phyloP scores from a whole-genome alignment of 192 early-diverging fungal species.

The Gonapodya prolifera region DNA sequence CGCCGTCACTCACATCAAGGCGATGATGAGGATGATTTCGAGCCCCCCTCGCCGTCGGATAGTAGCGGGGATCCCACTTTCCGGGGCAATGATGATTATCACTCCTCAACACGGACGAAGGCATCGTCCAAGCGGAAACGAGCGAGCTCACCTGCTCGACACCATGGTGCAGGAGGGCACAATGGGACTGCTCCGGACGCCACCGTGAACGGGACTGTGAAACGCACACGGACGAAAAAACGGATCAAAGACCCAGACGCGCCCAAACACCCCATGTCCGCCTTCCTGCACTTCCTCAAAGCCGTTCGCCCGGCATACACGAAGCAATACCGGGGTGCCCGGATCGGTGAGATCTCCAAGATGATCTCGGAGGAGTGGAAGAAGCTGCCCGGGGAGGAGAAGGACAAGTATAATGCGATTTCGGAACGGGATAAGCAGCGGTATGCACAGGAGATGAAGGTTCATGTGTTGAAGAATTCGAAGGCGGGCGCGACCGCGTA shows the following conservation, averaged over 20 bases:
- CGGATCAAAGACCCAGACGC: constrained; percentile 55
- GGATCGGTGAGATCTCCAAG: constrained; percentile 62
- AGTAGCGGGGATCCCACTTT: too few relatives aligned
- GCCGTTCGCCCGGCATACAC: constrained; percentile 51
- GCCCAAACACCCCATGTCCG: constrained; percentile 79
- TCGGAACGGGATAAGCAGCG: constrained; percentile 48
- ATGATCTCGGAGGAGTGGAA: constrained; percentile 58
- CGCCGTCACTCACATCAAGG: too few relatives aligned
- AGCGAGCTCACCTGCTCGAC: too few relatives aligned
- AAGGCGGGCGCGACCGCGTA: too few relatives aligned
- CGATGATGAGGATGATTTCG: too few relatives aligned
- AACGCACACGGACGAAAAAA: constrained; percentile 43
- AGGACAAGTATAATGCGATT: constrained; percentile 34
- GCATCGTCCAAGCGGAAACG: too few relatives aligned
- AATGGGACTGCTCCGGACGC: too few relatives aligned
- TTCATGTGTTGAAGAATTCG: constrained; percentile 20
- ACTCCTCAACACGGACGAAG: too few relatives aligned
- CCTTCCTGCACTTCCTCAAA: constrained; percentile 64
- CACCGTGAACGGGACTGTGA: too few relatives aligned
- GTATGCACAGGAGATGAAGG: constrained; percentile 55
- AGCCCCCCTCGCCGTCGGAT: too few relatives aligned
- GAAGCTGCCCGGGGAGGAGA: constrained; percentile 34
- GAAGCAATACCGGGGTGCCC: constrained; percentile 47
- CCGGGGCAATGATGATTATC: too few relatives aligned
- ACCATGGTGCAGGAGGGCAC: too few relatives aligned